A percentile compares a stretch with the other conserved stretches of the same genome.
These are phyloP conservation scores for Skeletonema marinoi DNA, from an alignment of 108 stramenopile genomes.

Conservation along the genomic window DNA sequence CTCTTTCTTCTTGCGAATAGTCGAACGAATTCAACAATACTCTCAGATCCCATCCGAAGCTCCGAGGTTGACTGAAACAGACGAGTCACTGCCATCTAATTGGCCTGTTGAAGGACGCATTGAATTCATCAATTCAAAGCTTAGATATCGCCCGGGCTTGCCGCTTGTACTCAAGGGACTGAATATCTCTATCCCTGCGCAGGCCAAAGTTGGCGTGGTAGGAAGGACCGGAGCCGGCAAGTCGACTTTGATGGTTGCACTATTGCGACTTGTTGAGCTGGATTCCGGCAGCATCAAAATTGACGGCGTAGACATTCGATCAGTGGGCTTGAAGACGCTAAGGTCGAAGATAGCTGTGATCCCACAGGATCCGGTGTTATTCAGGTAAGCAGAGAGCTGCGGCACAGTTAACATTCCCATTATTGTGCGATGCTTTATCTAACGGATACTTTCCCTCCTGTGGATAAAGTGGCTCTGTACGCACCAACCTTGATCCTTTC, in stretches of 20 bases:
- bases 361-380: constrained; percentile 96
- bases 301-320: constrained; percentile 85
- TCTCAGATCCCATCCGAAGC: constrained; percentile 64
- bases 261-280: constrained; percentile 81
- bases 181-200: constrained; percentile 63
- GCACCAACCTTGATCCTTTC: constrained; percentile 95
- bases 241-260: constrained; percentile 83
- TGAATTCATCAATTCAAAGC: constrained; percentile 59
- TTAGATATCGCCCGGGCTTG: constrained; percentile 83
- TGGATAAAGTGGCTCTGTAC: constrained; percentile 63
- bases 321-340: constrained; percentile 78
- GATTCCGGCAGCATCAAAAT: constrained; percentile 75
- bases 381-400: constrained; percentile 7
- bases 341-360: constrained; percentile 88
- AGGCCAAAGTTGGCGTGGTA: constrained; percentile 82
- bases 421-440: too few species aligned
- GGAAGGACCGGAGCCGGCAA: constrained; percentile 93
- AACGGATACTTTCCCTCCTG: too few species aligned
- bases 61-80: constrained; percentile 42
- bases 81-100: constrained; percentile 27
- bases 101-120: constrained; percentile 87
- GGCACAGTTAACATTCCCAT: too few species aligned
- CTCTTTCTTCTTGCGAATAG: constrained; percentile 6
- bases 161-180: constrained; percentile 93
- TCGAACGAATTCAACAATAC: constrained; percentile 88